These are phyloP conservation scores for Mycena sanguinolenta DNA, from an alignment of 768 basidiomycete species.

Conservation along the genomic window DNA sequence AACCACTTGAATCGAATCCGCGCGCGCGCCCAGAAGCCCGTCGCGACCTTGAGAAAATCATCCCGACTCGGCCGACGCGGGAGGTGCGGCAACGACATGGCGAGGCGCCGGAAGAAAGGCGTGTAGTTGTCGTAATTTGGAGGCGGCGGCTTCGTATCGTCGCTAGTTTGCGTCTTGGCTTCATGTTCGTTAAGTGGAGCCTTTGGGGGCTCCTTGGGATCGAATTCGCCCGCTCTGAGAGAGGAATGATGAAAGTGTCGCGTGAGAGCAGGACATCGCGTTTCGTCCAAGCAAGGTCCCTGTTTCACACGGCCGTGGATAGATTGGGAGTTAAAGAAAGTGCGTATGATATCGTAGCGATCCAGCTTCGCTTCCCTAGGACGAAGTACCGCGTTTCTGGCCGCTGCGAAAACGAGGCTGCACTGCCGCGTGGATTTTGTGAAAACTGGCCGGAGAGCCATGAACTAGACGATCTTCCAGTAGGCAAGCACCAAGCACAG, in stretches of 20 bases:
- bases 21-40: conserved; percentile 90
- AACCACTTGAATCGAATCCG: conserved; percentile 98
- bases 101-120: conserved; percentile 84
- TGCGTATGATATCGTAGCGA: conserved; percentile 70
- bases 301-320: conserved; percentile 30
- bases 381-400: conserved; percentile 10
- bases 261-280: conserved; percentile 9
- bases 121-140: conserved; percentile 78
- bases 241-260: conserved; percentile 34
- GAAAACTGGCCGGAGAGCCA: conserved; percentile 25
- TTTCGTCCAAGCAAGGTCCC: conserved; percentile 17
- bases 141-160: conserved; percentile 38
- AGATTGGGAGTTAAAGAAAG: conserved; percentile 63
- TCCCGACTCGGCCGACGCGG: conserved; percentile 84
- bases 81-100: conserved; percentile 80
- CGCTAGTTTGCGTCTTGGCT: conserved; percentile 16
- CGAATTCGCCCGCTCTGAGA: conserved; percentile 22
- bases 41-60: conserved; percentile 88
- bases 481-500: not conserved
- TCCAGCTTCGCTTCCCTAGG: conserved; percentile 53
- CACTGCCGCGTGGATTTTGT: conserved; percentile 15
- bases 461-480: not conserved
- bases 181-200: conserved; percentile 23
- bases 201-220: conserved; percentile 15
- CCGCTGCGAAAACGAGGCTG: conserved; percentile 7